These are phyloP conservation scores for Proliferodiscus dingleyae DNA, from an alignment of 2,329 filamentous ascomycete genomes.

Conservation along the genomic window DNA sequence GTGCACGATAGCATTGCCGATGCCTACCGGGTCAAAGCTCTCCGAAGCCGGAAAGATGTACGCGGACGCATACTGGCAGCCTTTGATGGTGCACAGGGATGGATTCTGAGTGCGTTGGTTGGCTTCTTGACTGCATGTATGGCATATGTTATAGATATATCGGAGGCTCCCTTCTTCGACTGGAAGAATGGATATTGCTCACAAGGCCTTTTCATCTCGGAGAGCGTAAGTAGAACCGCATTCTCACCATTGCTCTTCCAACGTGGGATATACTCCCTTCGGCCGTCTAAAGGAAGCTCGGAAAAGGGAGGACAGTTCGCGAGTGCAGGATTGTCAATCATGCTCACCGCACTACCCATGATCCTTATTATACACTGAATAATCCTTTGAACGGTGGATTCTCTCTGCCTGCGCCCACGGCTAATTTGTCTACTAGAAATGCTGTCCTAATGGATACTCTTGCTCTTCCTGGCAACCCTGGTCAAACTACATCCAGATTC, in stretches of 20 bases:
- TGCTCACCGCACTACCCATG: too few species aligned
- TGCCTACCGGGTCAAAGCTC: constrained; percentile 78
- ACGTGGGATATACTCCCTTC: background rate
- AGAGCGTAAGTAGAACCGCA: constrained; percentile 51
- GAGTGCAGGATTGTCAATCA: too few species aligned
- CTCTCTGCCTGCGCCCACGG: too few species aligned
- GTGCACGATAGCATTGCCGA: constrained; percentile 96
- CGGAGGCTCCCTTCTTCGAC: constrained; percentile 81
- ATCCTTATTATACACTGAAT: too few species aligned
- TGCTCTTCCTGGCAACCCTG: constrained; percentile 60
- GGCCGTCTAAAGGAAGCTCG: too few species aligned
- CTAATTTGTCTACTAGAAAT: constrained; percentile 36
- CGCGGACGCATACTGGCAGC: constrained; percentile 71
- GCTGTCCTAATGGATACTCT: constrained; percentile 50
- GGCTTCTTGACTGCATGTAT: constrained; percentile 79
- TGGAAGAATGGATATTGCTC: constrained; percentile 85
- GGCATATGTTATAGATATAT: constrained; percentile 85
- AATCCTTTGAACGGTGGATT: too few species aligned
- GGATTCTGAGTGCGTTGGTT: constrained; percentile 87
- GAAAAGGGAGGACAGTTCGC: too few species aligned
- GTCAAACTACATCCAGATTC: constrained; percentile 40
- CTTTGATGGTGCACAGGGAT: constrained; percentile 87
- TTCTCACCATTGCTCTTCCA: background rate
- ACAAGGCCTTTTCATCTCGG: constrained; percentile 66
- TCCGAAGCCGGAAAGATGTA: constrained; percentile 77